Evolutionary conservation across 2,329 filamentous ascomycete genomes (phyloP), one percentile per base, ranked within the genome.

Genomic region (Huntiella savannae): DNA sequence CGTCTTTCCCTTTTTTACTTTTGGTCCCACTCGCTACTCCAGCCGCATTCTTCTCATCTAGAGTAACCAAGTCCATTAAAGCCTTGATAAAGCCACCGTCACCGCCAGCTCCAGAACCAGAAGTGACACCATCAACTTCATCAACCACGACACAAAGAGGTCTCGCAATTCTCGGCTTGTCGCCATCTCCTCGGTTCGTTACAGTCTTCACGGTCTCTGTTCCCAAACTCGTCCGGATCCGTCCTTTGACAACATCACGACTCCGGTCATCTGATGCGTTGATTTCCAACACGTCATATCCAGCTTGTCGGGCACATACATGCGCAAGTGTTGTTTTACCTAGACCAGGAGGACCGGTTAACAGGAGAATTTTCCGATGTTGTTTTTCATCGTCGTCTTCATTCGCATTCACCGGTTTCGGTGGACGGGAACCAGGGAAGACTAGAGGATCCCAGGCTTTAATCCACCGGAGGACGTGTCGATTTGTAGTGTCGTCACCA

Each of bases 241-340:
- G 74, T 5, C 84, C 85, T 58, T 83, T 91, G 33, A 98, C 91
- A 1, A 98, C 85, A 56, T 88, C 78, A 28, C 74, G 72, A 57
- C 85, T 94, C 55, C 91, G 73, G 58, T 98, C 92, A 57, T 98
- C 91, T 55, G 88, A 96, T 6, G 92, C 91, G 55, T 98, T 98
- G 62, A 98, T 93, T 59, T 98, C 91, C 57, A 96, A 73, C 1
- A 93, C 82, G 56, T 96, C 91, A 55, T 98, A 98, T 0, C 91
- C 91, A 4, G 91, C 91, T 62, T 98, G 91, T 54, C 71, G 79
- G 0, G 92, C 92, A 58, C 91, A 96, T 0, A 98, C 91, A 61
- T 98, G 91, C 1, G 91, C 91, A 41, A 98, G 62, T 0, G 91
- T 98, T 0, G 91, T 98, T 65, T 98, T 98, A 22, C 91, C 91